Evolutionary conservation across 345 rosid genomes (phyloP), one percentile per base, ranked within the genome.

Genomic region (sweet orange (Citrus sinensis)): DNA sequence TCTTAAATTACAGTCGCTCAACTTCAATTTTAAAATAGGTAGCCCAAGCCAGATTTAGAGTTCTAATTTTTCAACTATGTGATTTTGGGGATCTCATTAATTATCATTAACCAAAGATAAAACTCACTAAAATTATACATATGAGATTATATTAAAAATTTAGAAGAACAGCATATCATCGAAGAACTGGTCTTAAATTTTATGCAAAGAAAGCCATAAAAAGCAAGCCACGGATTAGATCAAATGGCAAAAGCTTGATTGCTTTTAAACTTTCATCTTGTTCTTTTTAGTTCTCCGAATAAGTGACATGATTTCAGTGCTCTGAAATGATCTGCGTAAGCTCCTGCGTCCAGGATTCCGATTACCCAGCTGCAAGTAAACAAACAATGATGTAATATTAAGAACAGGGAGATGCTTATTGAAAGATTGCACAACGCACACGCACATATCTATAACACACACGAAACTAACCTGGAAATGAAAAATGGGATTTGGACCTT

Each of bases 391-490:
- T 4, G 30, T 40, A 2, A 60, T 39, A 66, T 7, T 17, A 5
- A 40, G 51, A 20, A 16, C 4, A 24, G 34, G 24, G 29, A 60
- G 4, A 58, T 3, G 9, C 22, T 51, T 35, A n/a, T 27, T 54
- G n/a, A 27, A 11, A 24, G 74, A 49, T 29, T 30, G 39, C 11
- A 46, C 14, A 60, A 42, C 3, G 46, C 46, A 7, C 14, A 67
- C 9, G 5, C 3, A 19, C 11, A 2, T 9, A 39, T 39, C 42
- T 39, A 39, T 39, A 39, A 8, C 39, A 37, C 25, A 37, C 39
- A 9, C 35, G 19, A 63, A 58, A 46, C 59, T 77, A 30, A 87
- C 92, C 87, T 90, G 92, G 61, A 90, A 90, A 75, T 87, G 89
- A 76, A 90, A 90, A 4, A 72, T 74, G 4, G 92, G 85, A 71